Evolutionary conservation across 106 monocot species (phyloP).

Genomic region (Dendrobium huoshanense): DNA sequence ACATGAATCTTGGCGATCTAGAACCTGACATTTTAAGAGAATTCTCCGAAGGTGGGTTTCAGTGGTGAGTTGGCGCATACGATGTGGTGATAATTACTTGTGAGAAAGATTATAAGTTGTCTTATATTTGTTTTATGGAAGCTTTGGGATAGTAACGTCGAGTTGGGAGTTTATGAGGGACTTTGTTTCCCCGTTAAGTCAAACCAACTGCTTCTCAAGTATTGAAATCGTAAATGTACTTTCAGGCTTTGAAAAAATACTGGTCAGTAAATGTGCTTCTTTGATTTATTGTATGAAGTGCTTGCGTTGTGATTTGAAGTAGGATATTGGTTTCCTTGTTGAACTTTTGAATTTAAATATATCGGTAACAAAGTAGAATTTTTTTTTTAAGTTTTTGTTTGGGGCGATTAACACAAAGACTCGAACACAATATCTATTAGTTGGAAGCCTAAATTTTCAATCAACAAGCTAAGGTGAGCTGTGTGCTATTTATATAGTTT

Average conservation of each 20-base stretch:
- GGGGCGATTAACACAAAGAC: no score
- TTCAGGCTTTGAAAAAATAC: background rate
- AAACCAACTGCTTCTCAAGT: background rate
- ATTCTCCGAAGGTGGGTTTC: slow-evolving; percentile 5
- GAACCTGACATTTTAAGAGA: slow-evolving; percentile 11
- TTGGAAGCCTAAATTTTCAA: no score
- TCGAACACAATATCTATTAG: no score
- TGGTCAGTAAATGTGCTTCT: background rate
- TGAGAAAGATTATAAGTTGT: background rate
- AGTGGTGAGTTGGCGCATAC: background rate
- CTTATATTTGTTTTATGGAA: background rate
- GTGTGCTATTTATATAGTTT: no score
- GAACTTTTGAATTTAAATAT: no score
- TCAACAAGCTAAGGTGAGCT: no score
- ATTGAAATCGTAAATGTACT: background rate
- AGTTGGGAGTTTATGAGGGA: background rate
- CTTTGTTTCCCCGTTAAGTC: background rate
- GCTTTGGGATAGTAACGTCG: background rate
- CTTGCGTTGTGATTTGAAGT: background rate
- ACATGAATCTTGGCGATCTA: slow-evolving; percentile 9
- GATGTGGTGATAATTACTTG: background rate
- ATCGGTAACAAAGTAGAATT: no score
- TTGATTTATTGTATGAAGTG: background rate
- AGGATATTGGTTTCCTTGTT: background rate
- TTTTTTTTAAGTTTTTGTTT: no score